phyloP scores from a whole-genome alignment of 2,329 filamentous ascomycete genomes.

The Colletotrichum sp. region DNA sequence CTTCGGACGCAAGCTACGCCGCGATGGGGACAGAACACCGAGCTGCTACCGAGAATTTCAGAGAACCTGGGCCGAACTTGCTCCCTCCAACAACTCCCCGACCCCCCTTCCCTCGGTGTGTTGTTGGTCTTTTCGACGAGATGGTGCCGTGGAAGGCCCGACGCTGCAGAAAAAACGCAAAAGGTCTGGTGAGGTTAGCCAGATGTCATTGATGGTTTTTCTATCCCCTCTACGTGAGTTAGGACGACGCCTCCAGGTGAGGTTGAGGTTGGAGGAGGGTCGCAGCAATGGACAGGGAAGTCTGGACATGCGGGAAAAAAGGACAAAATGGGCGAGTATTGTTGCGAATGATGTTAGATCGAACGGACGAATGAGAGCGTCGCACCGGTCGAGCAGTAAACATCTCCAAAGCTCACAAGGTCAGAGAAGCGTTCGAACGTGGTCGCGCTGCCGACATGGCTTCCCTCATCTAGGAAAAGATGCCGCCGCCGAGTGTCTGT shows the following conservation, averaged over 20 bases:
- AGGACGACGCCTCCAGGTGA: neutral
- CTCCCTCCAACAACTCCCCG: neutral
- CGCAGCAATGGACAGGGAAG: neutral
- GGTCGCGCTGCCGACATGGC: conserved; percentile 2
- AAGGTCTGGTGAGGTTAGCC: neutral
- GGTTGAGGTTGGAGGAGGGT: neutral
- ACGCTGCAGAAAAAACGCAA: neutral
- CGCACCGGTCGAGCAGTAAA: neutral
- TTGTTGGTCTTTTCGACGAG: neutral
- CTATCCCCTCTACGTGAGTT: neutral
- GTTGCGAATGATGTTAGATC: neutral
- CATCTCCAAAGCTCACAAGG: neutral
- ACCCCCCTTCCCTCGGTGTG: neutral
- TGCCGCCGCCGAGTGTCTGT: neutral
- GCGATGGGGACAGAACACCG: neutral
- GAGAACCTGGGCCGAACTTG: neutral
- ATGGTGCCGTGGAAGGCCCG: conserved; percentile 18
- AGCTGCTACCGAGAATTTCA: neutral
- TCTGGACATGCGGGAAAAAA: conserved; percentile 1
- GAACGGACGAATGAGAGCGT: neutral
- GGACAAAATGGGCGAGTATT: conserved; percentile 4
- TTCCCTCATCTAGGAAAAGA: neutral
- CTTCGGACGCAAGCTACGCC: neutral
- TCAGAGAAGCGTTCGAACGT: neutral
- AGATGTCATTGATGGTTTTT: neutral